A percentile compares a stretch with the other conserved stretches of the same genome.
Conservation (phyloP, 2,329 filamentous ascomycete species). For the Botryosphaeria dothidea region DNA sequence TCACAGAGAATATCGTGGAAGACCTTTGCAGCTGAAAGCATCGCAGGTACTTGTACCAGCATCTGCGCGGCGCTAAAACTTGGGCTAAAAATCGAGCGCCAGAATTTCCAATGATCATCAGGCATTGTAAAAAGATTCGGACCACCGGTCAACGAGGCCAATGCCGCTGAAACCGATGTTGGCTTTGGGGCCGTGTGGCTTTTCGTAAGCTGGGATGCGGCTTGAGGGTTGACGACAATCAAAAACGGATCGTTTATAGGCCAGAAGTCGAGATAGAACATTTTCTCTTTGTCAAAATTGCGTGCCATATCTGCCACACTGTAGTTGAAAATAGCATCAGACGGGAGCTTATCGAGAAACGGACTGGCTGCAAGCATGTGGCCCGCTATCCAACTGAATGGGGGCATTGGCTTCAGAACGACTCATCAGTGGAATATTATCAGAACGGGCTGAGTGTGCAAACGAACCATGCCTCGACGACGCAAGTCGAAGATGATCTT, state of each 20-base stretch:
- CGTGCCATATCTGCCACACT: background rate
- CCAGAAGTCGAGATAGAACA: constrained; percentile 14
- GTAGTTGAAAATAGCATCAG: constrained; percentile 1
- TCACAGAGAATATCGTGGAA: constrained; percentile 21
- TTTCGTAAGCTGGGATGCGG: background rate
- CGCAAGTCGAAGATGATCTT: background rate
- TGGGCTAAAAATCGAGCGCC: constrained; percentile 26
- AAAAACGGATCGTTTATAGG: background rate
- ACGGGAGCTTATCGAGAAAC: background rate
- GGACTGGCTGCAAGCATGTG: background rate
- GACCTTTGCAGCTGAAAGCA: constrained; percentile 26
- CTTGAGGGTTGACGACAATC: background rate
- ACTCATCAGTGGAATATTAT: background rate
- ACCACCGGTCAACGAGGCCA: background rate
- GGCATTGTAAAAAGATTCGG: constrained; percentile 17
- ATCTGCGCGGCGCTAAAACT: constrained; percentile 26
- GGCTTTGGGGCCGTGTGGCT: background rate
- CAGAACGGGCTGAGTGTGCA: background rate
- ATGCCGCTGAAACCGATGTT: background rate
- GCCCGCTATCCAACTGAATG: background rate
- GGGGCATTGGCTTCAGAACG: background rate
- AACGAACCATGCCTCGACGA: background rate
- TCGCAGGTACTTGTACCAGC: constrained; percentile 22
- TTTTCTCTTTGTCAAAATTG: background rate
- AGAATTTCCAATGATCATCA: constrained; percentile 26